Conservation (phyloP, 2,329 filamentous ascomycete genomes). For the Aspergillus sp. region DNA sequence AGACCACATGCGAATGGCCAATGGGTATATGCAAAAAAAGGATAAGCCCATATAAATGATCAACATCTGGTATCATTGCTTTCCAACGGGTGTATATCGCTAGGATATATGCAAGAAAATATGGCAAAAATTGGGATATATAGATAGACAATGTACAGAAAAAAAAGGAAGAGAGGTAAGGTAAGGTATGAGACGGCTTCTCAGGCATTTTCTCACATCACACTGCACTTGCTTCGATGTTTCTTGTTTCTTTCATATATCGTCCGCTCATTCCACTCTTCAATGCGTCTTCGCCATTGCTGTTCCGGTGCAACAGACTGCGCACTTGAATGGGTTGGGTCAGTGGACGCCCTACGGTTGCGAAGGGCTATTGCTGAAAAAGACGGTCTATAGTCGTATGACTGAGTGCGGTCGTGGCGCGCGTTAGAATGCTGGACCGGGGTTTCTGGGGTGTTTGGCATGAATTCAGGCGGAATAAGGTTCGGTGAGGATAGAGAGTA, state of each 20-base stretch:
- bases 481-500: conserved; percentile 37
- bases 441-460: conserved; percentile 18
- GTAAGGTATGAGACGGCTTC: background rate
- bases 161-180: background rate
- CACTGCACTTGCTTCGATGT: conserved; percentile 33
- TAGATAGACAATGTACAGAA: background rate
- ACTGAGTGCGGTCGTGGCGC: conserved; percentile 18
- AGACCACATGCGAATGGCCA: background rate
- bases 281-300: conserved; percentile 39
- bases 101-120: conserved; percentile 14
- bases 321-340: conserved; percentile 29
- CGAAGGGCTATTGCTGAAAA: conserved; percentile 12
- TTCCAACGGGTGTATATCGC: background rate
- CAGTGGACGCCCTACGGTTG: conserved; percentile 33
- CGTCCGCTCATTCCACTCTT: conserved; percentile 41
- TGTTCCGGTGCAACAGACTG: conserved; percentile 32
- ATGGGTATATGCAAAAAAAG: conserved; percentile 3
- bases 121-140: background rate
- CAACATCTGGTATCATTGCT: conserved; percentile 8
- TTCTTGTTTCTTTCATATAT: conserved; percentile 37
- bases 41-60: background rate
- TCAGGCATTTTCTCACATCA: conserved; percentile 32
- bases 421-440: conserved; percentile 1
- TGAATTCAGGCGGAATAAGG: conserved; percentile 24
- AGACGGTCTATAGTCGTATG: conserved; percentile 18